Evolutionary conservation across 2,329 filamentous ascomycete genomes (phyloP).

Genomic region (Fusarium torreyae): DNA sequence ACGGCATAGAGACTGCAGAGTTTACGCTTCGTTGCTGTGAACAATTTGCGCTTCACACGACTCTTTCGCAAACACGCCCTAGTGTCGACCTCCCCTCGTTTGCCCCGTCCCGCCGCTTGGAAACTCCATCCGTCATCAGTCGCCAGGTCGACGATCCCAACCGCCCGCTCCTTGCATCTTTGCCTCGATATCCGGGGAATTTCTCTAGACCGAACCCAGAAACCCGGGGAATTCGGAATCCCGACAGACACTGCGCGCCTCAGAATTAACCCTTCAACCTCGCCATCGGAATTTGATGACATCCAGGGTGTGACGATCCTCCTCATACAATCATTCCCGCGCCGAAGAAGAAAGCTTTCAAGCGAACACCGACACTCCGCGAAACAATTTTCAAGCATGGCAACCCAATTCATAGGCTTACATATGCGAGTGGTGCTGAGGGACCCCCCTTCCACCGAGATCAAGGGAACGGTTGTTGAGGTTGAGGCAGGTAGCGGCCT

Average conservation of each 20-base stretch:
- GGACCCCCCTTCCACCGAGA: constrained; percentile 72
- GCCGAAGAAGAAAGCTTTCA: constrained; percentile 15
- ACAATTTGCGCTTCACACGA: constrained; percentile 13
- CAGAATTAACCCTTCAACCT: constrained; percentile 12
- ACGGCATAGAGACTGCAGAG: constrained; percentile 6
- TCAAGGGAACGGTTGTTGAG: constrained; percentile 79
- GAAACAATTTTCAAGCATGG: constrained; percentile 53
- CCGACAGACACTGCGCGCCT: constrained; percentile 16
- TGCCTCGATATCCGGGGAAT: not conserved
- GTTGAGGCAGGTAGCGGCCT: constrained; percentile 78
- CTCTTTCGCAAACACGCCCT: constrained; percentile 14
- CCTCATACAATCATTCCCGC: constrained; percentile 27
- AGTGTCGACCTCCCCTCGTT: constrained; percentile 39
- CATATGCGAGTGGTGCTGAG: constrained; percentile 81
- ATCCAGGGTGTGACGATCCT: constrained; percentile 32
- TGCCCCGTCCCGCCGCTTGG: constrained; percentile 28
- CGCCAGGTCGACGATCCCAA: constrained; percentile 24
- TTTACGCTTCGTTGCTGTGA: constrained; percentile 7
- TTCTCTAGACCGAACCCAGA: not conserved
- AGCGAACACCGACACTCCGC: not conserved
- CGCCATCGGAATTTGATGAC: constrained; percentile 43
- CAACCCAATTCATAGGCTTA: constrained; percentile 80
- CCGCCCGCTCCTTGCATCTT: constrained; percentile 14
- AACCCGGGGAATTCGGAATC: not conserved
- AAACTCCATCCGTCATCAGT: constrained; percentile 33